These are phyloP conservation scores for Ceratocystis alfenasii DNA, from an alignment of 2,329 filamentous ascomycete genomes.

Conservation along the genomic window DNA sequence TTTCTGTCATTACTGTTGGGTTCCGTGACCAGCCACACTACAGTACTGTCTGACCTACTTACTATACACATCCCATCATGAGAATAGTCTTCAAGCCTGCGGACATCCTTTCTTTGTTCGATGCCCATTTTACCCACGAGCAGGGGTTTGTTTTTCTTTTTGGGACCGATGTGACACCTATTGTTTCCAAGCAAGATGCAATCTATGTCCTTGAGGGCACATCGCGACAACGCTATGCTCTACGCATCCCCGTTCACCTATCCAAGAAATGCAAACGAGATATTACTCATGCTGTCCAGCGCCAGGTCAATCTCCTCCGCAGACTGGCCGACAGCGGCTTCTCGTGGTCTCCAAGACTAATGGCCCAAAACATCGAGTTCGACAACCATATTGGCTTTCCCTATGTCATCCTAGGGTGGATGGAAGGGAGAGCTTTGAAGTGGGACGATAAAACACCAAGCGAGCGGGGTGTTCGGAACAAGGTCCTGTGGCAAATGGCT, in stretches of 20 bases:
- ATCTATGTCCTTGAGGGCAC: constrained; percentile 18
- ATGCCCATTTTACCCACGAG: constrained; percentile 13
- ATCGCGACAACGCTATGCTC: constrained; percentile 12
- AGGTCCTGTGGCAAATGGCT: constrained; percentile 19
- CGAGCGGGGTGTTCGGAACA: constrained; percentile 11
- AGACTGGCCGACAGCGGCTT: constrained; percentile 19
- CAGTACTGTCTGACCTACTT: background rate
- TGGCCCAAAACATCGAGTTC: constrained; percentile 14
- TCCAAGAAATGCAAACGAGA: background rate
- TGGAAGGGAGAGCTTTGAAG: constrained; percentile 3
- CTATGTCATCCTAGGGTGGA: constrained; percentile 21
- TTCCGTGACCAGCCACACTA: background rate
- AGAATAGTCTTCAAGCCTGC: constrained; percentile 20
- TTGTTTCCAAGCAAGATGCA: constrained; percentile 7
- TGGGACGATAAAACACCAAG: constrained; percentile 15
- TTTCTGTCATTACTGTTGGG: background rate
- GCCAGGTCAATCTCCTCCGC: constrained; percentile 5
- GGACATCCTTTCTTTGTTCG: constrained; percentile 4
- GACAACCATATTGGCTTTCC: constrained; percentile 17
- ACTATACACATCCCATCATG: background rate
- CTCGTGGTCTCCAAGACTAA: constrained; percentile 19
- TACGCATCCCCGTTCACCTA: constrained; percentile 13
- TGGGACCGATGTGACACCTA: background rate
- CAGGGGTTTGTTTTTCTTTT: constrained; percentile 12
- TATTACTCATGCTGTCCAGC: background rate